phyloP scores from a whole-genome alignment of 129 eudicot genomes.

The Silybum marianum region DNA sequence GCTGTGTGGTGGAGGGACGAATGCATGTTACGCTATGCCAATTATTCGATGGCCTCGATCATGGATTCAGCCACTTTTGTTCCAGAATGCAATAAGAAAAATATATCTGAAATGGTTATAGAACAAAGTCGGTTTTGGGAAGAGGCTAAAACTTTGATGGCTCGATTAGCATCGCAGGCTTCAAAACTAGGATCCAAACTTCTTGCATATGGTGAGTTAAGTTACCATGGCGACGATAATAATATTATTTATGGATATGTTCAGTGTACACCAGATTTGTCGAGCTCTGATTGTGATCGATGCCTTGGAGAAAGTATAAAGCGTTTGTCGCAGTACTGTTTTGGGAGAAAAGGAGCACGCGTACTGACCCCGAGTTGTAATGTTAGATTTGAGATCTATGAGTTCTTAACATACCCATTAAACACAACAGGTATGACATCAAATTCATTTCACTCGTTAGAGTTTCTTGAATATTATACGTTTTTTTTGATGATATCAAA shows the following conservation, averaged over 20 bases:
- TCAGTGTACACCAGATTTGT: slow-evolving; percentile 27
- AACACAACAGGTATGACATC: not conserved
- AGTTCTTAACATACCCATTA: slow-evolving; percentile 1
- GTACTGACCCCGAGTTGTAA: slow-evolving; percentile 32
- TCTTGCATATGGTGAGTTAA: not conserved
- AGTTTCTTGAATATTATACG: no score
- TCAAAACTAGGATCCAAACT: not conserved
- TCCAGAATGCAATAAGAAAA: slow-evolving; percentile 20
- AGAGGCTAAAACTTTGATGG: not conserved
- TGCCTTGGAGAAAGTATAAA: slow-evolving; percentile 18
- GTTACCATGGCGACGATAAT: not conserved
- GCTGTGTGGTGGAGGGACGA: slow-evolving; percentile 21
- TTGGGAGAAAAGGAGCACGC: slow-evolving; percentile 23
- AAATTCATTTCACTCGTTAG: not conserved
- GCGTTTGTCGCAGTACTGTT: not conserved
- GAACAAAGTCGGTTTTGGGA: slow-evolving; percentile 22
- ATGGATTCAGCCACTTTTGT: not conserved
- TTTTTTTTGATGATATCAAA: not conserved
- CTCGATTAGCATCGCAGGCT: not conserved
- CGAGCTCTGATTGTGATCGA: not conserved
- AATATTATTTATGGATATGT: slow-evolving; percentile 12
- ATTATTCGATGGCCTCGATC: slow-evolving; percentile 3
- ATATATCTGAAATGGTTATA: not conserved
- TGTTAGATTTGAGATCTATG: slow-evolving; percentile 26
- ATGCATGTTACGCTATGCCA: slow-evolving; percentile 32